These are phyloP conservation scores for Pilasporangium apinafurcum DNA, from an alignment of 352 stramenopile species.

Conservation along the genomic window DNA sequence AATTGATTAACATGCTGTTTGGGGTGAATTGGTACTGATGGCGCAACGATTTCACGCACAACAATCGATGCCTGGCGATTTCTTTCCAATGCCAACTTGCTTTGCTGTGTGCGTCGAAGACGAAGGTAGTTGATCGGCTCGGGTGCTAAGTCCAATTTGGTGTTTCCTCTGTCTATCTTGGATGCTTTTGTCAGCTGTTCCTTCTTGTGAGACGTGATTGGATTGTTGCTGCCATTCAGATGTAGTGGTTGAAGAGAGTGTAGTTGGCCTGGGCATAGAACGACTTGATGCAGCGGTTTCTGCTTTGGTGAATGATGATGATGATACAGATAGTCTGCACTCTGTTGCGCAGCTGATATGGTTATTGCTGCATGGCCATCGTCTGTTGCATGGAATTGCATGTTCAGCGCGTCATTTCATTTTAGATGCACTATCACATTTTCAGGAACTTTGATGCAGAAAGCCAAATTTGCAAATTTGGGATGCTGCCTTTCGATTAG, in stretches of 20 bases:
- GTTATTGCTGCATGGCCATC: too few relatives aligned
- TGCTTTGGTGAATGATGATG: too few relatives aligned
- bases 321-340: too few relatives aligned
- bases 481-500: too few relatives aligned
- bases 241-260: too few relatives aligned
- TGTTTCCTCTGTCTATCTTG: too few relatives aligned
- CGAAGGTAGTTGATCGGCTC: constrained; percentile 66
- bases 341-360: too few relatives aligned
- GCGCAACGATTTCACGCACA: constrained; percentile 40
- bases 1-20: constrained; percentile 8
- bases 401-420: too few relatives aligned
- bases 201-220: background rate
- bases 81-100: constrained; percentile 30
- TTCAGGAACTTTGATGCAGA: too few relatives aligned
- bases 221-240: background rate
- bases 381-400: too few relatives aligned
- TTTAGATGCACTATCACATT: too few relatives aligned
- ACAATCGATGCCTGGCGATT: constrained; percentile 54
- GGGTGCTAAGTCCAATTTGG: constrained; percentile 11
- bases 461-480: too few relatives aligned
- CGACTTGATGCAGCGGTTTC: constrained; percentile 1
- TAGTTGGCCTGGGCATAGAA: background rate
- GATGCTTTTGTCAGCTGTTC: background rate
- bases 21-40: constrained; percentile 5
- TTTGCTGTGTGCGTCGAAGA: constrained; percentile 52